phyloP scores from a whole-genome alignment of 139 green algal species.

The Auxenochlorella pyrenoidosa region DNA sequence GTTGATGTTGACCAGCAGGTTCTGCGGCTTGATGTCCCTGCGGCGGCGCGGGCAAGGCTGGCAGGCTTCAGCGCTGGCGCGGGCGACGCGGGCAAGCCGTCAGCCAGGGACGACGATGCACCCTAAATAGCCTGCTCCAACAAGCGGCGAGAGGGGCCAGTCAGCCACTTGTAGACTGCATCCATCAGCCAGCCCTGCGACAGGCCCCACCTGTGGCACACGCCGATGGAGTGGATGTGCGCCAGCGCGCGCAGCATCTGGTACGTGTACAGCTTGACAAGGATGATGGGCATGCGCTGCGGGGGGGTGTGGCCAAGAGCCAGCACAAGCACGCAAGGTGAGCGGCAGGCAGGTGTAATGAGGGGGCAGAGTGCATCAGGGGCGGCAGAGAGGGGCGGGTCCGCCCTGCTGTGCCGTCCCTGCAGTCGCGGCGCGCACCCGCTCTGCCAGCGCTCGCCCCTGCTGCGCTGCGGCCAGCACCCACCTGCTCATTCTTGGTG shows the following conservation, averaged over 20 bases:
- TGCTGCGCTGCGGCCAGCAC: not conserved
- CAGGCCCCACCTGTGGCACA: constrained; percentile 88
- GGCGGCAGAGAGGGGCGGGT: no score
- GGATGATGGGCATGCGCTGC: constrained; percentile 91
- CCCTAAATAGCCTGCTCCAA: not conserved
- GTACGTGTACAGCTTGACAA: constrained; percentile 98
- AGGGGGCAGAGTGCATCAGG: no score
- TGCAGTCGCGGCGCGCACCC: no score
- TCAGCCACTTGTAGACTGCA: no score
- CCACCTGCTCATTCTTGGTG: constrained; percentile 79
- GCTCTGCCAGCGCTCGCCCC: not conserved
- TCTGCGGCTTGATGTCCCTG: constrained; percentile 96
- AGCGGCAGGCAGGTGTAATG: not conserved
- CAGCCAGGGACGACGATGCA: no score
- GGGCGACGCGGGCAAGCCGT: no score
- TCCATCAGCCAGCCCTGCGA: no score
- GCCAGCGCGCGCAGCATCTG: constrained; percentile 87
- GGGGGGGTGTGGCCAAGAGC: not conserved
- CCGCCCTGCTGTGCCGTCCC: no score
- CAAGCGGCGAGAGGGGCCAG: not conserved
- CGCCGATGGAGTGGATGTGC: constrained; percentile 84
- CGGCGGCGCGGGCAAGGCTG: not conserved
- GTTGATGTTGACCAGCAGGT: constrained; percentile 94
- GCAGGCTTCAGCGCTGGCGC: not conserved
- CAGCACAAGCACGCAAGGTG: not conserved